A percentile compares a stretch with the other conserved stretches of the same genome.
These are phyloP conservation scores for Acarospora socialis DNA, from an alignment of 2,329 filamentous ascomycete genomes.

Conservation along the genomic window DNA sequence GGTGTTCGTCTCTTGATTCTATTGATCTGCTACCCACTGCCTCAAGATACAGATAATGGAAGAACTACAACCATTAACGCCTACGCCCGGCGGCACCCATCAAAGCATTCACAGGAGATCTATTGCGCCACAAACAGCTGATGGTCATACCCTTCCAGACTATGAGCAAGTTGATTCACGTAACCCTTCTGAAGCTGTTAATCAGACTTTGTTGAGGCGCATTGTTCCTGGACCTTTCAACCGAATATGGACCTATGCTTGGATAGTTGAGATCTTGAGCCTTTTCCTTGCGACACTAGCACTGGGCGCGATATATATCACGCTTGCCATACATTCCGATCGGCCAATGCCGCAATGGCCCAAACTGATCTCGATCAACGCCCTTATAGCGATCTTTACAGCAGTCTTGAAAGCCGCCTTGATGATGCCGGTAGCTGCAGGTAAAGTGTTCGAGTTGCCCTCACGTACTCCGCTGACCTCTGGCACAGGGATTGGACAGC, in stretches of 20 bases:
- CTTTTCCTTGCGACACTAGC: constrained; percentile 1
- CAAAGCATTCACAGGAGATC: not conserved
- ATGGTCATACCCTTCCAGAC: not conserved
- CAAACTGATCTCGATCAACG: constrained; percentile 14
- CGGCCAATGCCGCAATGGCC: constrained; percentile 1
- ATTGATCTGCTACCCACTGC: not conserved
- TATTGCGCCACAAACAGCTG: not conserved
- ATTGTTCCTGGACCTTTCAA: not conserved
- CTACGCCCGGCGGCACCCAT: not conserved
- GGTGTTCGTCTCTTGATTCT: not conserved
- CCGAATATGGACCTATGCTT: not conserved
- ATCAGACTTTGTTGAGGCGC: not conserved
- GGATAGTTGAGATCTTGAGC: not conserved
- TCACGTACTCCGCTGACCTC: not conserved
- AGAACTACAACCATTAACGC: not conserved
- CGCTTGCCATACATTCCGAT: constrained; percentile 1
- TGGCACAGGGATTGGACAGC: too few relatives aligned
- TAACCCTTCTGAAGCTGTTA: not conserved
- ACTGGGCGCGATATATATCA: not conserved
- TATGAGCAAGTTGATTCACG: constrained; percentile 1
- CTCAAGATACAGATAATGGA: constrained; percentile 1
- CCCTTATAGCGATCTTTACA: constrained; percentile 18
- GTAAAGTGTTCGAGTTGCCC: not conserved
- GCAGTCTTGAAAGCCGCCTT: constrained; percentile 18
- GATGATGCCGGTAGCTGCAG: constrained; percentile 6